These are phyloP conservation scores for Boletus pseudopeckii DNA, from an alignment of 768 basidiomycete genomes.

Conservation along the genomic window DNA sequence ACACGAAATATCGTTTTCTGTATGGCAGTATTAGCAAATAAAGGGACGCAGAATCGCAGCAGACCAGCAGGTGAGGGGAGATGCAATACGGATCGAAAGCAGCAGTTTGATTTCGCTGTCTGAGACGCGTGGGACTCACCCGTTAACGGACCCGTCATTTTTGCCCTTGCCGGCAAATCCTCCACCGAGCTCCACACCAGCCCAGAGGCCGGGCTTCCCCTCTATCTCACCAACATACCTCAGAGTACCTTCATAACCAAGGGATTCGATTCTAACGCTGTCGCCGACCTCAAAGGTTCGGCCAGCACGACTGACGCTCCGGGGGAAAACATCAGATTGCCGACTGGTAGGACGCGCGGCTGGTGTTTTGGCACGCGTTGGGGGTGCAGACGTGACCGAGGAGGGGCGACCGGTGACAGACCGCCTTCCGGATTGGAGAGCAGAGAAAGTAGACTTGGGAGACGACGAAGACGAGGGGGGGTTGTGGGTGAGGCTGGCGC, in stretches of 20 bases:
- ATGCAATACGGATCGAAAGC: background rate
- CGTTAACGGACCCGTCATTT: constrained; percentile 86
- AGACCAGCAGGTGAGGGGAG: background rate
- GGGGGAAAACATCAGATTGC: constrained; percentile 55
- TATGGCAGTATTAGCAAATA: constrained; percentile 7
- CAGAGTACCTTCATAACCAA: constrained; percentile 84
- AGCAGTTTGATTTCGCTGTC: background rate
- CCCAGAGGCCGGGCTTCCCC: constrained; percentile 88
- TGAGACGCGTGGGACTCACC: constrained; percentile 51
- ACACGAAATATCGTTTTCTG: constrained; percentile 82
- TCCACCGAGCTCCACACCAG: constrained; percentile 85
- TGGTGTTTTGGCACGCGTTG: constrained; percentile 51
- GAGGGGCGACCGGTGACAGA: constrained; percentile 56
- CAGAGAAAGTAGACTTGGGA: constrained; percentile 39
- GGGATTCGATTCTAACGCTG: constrained; percentile 79
- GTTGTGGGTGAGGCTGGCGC: constrained; percentile 39
- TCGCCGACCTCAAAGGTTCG: constrained; percentile 69
- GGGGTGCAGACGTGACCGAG: constrained; percentile 55
- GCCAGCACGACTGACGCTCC: constrained; percentile 44
- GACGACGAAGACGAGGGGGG: constrained; percentile 45
- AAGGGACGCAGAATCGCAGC: background rate
- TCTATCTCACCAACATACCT: constrained; percentile 82
- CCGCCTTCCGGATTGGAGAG: constrained; percentile 40
- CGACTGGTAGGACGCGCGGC: constrained; percentile 60
- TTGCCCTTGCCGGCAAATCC: constrained; percentile 91